phyloP scores from a whole-genome alignment of 305 asterid species.

The Andrographis paniculata region DNA sequence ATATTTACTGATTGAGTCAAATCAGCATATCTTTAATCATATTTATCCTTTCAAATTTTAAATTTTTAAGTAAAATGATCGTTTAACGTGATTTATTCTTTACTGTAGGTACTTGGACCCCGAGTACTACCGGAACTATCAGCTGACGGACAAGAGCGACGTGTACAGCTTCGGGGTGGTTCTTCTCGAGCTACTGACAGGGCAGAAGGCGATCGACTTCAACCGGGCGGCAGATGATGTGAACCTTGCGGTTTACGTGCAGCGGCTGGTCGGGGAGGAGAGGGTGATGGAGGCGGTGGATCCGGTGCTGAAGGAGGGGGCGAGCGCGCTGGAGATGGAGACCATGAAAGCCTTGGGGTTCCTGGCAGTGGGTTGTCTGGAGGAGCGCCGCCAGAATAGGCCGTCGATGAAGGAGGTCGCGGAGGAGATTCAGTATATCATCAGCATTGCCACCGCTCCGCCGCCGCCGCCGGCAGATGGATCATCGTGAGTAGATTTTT shows the following conservation, averaged over 20 bases:
- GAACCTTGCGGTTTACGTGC: slow-evolving; percentile 69
- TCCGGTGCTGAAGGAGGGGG: slow-evolving; percentile 60
- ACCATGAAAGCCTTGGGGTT: slow-evolving; percentile 90
- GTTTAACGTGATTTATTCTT: too few species aligned
- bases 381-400: slow-evolving; percentile 67
- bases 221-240: slow-evolving; percentile 56
- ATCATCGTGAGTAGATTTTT: background rate
- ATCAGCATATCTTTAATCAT: too few species aligned
- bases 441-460: slow-evolving; percentile 28
- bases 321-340: slow-evolving; percentile 49
- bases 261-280: slow-evolving; percentile 72
- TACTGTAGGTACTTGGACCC: slow-evolving; percentile 95
- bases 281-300: slow-evolving; percentile 62
- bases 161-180: slow-evolving; percentile 92
- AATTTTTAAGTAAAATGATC: too few species aligned
- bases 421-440: slow-evolving; percentile 76
- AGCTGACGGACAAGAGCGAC: slow-evolving; percentile 82
- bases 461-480: too few species aligned
- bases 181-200: slow-evolving; percentile 66
- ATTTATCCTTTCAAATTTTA: too few species aligned
- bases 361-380: slow-evolving; percentile 77
- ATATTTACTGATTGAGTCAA: too few species aligned
- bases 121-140: slow-evolving; percentile 79
- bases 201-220: slow-evolving; percentile 81
- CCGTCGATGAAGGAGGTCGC: slow-evolving; percentile 95